Evolutionary conservation across 2,329 filamentous ascomycete species (phyloP).

Genomic region (Ophiostoma novo-ulmi): DNA sequence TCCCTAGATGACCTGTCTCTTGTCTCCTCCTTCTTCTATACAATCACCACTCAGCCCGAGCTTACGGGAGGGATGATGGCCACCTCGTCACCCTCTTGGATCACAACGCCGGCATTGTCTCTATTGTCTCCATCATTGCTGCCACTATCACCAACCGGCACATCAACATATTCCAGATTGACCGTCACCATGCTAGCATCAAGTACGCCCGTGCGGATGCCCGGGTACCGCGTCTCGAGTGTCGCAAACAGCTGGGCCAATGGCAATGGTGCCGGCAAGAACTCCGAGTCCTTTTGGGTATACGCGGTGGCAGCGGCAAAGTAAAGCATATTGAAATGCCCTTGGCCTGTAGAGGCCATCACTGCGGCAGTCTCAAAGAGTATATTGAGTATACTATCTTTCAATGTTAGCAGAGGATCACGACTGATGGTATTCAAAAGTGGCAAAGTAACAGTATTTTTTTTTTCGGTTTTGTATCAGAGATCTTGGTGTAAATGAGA

Average conservation of each 20-base stretch:
- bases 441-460: neutral
- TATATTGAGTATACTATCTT: neutral
- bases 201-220: constrained; percentile 64
- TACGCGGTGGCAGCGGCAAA: constrained; percentile 71
- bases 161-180: constrained; percentile 75
- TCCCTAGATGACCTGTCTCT: neutral
- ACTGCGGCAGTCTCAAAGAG: neutral
- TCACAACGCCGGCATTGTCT: constrained; percentile 39
- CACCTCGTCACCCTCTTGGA: constrained; percentile 73
- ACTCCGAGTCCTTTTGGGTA: constrained; percentile 63
- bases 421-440: neutral
- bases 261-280: constrained; percentile 60
- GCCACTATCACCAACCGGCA: constrained; percentile 45
- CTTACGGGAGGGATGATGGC: constrained; percentile 85
- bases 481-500: constrained; percentile 64
- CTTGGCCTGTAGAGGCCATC: constrained; percentile 36
- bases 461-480: constrained; percentile 43
- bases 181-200: constrained; percentile 70
- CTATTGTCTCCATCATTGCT: constrained; percentile 32
- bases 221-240: constrained; percentile 65
- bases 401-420: neutral
- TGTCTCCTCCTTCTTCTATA: constrained; percentile 10
- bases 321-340: constrained; percentile 74
- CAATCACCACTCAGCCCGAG: constrained; percentile 57
- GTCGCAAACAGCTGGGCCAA: constrained; percentile 58